These are phyloP conservation scores for Alternaria triticimaculans DNA, from an alignment of 2,329 filamentous ascomycete genomes.

Conservation along the genomic window DNA sequence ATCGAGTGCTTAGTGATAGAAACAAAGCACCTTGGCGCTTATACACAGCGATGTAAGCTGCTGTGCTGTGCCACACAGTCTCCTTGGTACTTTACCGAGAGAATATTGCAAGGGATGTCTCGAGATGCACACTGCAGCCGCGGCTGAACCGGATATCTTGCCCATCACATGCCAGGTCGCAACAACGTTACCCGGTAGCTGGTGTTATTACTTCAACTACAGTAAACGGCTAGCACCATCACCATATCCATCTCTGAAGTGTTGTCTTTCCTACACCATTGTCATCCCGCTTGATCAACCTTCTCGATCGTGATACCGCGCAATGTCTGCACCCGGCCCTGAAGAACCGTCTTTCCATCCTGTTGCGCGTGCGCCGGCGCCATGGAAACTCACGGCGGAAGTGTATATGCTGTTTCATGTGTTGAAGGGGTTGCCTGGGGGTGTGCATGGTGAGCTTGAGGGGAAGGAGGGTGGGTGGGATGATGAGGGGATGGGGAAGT, in stretches of 20 bases:
- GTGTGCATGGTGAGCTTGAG: conserved; percentile 37
- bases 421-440: conserved; percentile 29
- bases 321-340: not conserved
- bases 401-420: conserved; percentile 35
- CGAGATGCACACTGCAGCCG: not conserved
- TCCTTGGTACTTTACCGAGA: not conserved
- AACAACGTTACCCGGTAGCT: not conserved
- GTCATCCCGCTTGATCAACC: not conserved
- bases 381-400: conserved; percentile 36
- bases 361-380: conserved; percentile 28
- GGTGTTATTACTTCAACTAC: not conserved
- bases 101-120: not conserved
- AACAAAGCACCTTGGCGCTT: not conserved
- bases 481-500: conserved; percentile 23
- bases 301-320: not conserved
- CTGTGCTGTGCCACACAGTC: not conserved
- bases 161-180: not conserved
- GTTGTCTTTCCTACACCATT: not conserved
- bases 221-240: not conserved
- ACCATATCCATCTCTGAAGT: not conserved
- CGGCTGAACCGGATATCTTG: not conserved
- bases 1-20: not conserved
- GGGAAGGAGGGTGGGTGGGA: conserved; percentile 23
- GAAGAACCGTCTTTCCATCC: conserved; percentile 23
- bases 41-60: not conserved